Base-by-base conservation (phyloP, 2,329 filamentous ascomycete genomes). In the Fusarium nygamai region DNA sequence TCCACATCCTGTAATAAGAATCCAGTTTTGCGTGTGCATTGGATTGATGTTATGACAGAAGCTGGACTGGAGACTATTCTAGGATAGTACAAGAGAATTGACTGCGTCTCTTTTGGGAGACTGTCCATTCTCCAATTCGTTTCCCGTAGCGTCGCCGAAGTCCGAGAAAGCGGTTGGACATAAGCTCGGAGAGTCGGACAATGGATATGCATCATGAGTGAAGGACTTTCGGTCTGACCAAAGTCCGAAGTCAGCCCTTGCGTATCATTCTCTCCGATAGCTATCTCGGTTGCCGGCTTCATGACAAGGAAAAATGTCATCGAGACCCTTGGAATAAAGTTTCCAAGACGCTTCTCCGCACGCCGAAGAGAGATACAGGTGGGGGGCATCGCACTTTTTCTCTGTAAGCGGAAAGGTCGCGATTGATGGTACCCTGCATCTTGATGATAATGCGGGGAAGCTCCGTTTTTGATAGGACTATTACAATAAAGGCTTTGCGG, bases 351-450 rank as follows among this genome's bases (percentile, higher is more conserved):
- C 9, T 43, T 43, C 36, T 39, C 20, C 53, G 53, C 53, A 43
- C 27, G 27, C 36, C 20, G 19, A 24, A 57, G 24, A 43, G 19
- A 24, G 31, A 19, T 59, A 29, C 20, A 27, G 29, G 62, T 36
- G 57, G 36, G n/a, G 36, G 20, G 27, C 22, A 11, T 64, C 62
- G 62, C 62, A 62, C 57, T 64, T 44, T 62, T 64, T 61, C 38
- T 50, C 62, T 62, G 33, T 29, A 64, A 62, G 27, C 4, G 57
- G 62, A 44, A 64, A 43, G 34, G 53, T 29, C 11, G 14, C 11
- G 14, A 11, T n/a, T 10, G 10, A 54, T 17, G 10, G 19, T 7
- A 4, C 33, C n/a, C 33, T 27, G 3, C 2, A 39, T 53, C 20
- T 39, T 3, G 8, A 33, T 4, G 20, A 33, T 11, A 19, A 57